These are phyloP conservation scores for Bodo saltans DNA, from an alignment of 78 protist genomes.

Conservation along the genomic window DNA sequence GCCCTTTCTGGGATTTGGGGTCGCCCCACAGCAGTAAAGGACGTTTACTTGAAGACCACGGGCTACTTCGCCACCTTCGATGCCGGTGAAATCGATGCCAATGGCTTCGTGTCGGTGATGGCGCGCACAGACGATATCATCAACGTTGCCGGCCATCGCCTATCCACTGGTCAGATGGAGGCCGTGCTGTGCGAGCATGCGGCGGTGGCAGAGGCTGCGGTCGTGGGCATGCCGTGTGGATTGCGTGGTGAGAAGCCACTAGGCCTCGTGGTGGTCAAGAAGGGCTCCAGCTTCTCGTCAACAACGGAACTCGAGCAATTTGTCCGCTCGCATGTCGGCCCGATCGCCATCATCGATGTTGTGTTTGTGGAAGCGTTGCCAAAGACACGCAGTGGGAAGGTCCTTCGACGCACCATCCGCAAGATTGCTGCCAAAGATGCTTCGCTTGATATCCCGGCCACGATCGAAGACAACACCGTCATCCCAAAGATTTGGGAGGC, in stretches of 20 bases:
- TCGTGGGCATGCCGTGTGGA: conserved; percentile 66
- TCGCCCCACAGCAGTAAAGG: too few relatives aligned
- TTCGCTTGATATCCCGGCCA: too few relatives aligned
- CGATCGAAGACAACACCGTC: too few relatives aligned
- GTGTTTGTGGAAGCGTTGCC: conserved; percentile 55
- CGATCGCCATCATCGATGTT: conserved; percentile 54
- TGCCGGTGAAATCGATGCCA: conserved; percentile 47
- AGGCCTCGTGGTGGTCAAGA: conserved; percentile 59
- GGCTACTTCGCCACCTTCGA: conserved; percentile 70
- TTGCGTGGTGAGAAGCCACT: conserved; percentile 74
- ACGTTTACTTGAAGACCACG: too few relatives aligned
- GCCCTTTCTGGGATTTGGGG: too few relatives aligned
- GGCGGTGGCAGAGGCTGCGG: conserved; percentile 66
- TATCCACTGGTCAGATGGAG: conserved; percentile 71
- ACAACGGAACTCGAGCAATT: conserved; percentile 22
- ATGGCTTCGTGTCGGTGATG: conserved; percentile 57
- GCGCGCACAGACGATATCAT: conserved; percentile 81
- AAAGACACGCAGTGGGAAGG: conserved; percentile 73
- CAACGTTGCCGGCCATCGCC: conserved; percentile 80
- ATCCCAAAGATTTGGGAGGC: too few relatives aligned
- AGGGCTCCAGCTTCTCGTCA: conserved; percentile 3
- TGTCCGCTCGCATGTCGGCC: conserved; percentile 39
- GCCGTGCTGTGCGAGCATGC: conserved; percentile 41
- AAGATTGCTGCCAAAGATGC: too few relatives aligned
- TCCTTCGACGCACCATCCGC: conserved; percentile 54